A percentile compares a stretch with the other conserved stretches of the same genome.
Evolutionary conservation across 108 stramenopile species (phyloP).

Genomic region (Cyclotella cryptica): DNA sequence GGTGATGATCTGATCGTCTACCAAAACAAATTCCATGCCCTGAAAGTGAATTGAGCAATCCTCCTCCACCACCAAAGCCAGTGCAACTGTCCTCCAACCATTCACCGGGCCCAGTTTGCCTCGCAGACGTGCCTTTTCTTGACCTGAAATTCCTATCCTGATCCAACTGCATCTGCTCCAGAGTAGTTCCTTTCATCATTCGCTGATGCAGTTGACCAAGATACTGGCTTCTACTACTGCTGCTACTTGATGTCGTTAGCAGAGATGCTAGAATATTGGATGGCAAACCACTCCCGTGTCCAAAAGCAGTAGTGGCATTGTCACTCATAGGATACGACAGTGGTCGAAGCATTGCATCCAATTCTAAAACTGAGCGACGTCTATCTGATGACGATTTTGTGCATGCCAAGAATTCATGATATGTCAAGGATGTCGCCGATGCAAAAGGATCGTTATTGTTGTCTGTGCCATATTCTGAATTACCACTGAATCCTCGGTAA

Average conservation of each 20-base stretch:
- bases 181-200: constrained; percentile 60
- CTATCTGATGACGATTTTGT: constrained; percentile 60
- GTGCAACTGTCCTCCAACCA: constrained; percentile 64
- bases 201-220: constrained; percentile 34
- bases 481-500: constrained; percentile 41
- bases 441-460: constrained; percentile 49
- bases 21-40: constrained; percentile 36
- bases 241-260: constrained; percentile 3
- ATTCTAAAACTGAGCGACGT: constrained; percentile 62
- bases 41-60: constrained; percentile 63
- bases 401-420: constrained; percentile 70
- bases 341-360: constrained; percentile 63
- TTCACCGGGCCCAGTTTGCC: constrained; percentile 58
- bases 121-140: constrained; percentile 35
- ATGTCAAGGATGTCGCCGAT: constrained; percentile 53
- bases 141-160: constrained; percentile 25
- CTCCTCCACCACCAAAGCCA: constrained; percentile 24
- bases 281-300: constrained; percentile 15
- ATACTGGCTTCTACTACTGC: constrained; percentile 19
- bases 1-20: constrained; percentile 66
- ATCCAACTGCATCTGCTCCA: constrained; percentile 54
- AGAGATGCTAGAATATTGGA: constrained; percentile 19
- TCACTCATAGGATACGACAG: constrained; percentile 18
- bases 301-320: neutral
- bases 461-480: constrained; percentile 20